Base-by-base conservation (phyloP, 1,139 yeast genomes). In the Hansenula lynferdii region DNA sequence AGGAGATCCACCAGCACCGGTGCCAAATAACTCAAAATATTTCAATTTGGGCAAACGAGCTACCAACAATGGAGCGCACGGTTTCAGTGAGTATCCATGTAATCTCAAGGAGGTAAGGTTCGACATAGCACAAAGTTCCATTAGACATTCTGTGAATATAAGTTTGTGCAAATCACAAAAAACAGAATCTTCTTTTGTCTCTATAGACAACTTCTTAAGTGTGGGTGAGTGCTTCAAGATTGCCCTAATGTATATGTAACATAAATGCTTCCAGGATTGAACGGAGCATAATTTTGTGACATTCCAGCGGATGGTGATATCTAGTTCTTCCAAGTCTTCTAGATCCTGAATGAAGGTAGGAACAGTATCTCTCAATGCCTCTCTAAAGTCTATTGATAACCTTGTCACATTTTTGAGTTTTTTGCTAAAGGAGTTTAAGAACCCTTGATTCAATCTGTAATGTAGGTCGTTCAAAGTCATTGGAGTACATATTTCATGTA, bases 1-100 rank as follows among this genome's bases (percentile, higher is more conserved):
- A 6, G 76, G 76, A 0, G 72, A 64, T 1, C 79, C 80, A 4
- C 78, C 77, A 0, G 80, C 71, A 19, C 68, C 66, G 17, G 66
- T 55, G 0, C 81, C 82, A 42, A 71, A 67, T 2, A 77, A 55
- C 51, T 73, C 75, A n/a, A 77, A 51, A 31, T 54, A 62, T 19
- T 48, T 45, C 33, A 77, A 52, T 0, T 47, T 43, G 1, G 63
- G 61, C 9, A 75, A 26, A 36, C 27, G 19, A 36, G 39, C 3
- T 2, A 67, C 50, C 30, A 69, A 46, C 1, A 44, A 25, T 2
- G 61, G 44, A 4, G 68, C 61, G 17, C 52, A 53, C 3, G 53
- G 54, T 5, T 60, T 57, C n/a, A 54, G 50, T 16, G 60, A 56
- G 34, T 64, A 57, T 16, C 67, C 67, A 48, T 69, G 72, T 15